phyloP scores from a whole-genome alignment of 1,284 basidiomycete species.

The Coriolopsis trogii region DNA sequence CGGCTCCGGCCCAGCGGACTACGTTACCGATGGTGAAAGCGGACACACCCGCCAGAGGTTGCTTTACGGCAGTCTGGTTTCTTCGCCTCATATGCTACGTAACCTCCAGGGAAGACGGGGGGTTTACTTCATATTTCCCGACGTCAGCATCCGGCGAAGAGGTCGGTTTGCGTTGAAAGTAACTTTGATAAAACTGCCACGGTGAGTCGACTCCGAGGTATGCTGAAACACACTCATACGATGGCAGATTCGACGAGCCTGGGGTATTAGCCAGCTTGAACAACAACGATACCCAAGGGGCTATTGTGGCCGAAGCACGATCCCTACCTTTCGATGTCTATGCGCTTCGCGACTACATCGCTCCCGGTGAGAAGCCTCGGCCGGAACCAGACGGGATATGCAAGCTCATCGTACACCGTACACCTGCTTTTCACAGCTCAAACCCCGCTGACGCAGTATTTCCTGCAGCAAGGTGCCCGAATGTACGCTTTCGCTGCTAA shows the following conservation, averaged over 20 bases:
- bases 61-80: conserved; percentile 84
- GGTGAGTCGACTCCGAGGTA: conserved; percentile 53
- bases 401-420: not conserved
- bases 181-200: conserved; percentile 74
- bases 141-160: conserved; percentile 79
- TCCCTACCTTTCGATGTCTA: conserved; percentile 82
- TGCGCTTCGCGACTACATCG: conserved; percentile 71
- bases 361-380: conserved; percentile 62
- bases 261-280: conserved; percentile 58
- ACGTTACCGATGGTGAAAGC: conserved; percentile 50
- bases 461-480: conserved; percentile 77
- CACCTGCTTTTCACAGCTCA: conserved; percentile 42
- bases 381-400: not conserved
- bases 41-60: conserved; percentile 54
- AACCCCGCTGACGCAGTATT: conserved; percentile 66
- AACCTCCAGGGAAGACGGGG: conserved; percentile 79
- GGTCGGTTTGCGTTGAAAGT: conserved; percentile 80
- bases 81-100: conserved; percentile 75
- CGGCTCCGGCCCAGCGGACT: conserved; percentile 59
- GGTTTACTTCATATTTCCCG: conserved; percentile 87
- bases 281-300: conserved; percentile 56
- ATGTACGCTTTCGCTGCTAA: conserved; percentile 59
- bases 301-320: conserved; percentile 64
- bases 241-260: conserved; percentile 14
- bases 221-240: not conserved